Base-by-base conservation (phyloP, 257 asterid genomes). In the Lantana camara region DNA sequence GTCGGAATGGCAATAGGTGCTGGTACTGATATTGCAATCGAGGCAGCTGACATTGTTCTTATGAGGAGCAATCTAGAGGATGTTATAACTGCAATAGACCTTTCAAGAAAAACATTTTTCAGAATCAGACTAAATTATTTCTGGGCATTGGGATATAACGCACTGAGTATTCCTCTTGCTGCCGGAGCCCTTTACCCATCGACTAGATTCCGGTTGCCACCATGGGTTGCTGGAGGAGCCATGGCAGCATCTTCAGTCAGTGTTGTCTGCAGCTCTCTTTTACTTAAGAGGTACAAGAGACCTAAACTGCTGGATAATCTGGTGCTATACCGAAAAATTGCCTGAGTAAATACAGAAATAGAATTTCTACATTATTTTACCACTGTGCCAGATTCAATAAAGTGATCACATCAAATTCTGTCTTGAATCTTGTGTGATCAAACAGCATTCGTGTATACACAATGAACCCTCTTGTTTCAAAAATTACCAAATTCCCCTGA, bases 201-300 rank as follows among this genome's bases (percentile, higher is more conserved):
- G n/a, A 79, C 89, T 8, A 57, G 95, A 44, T 85, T 88, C 44
- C 95, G 95, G 1, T 66, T 90, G 53, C 97, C 96, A 4, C 97
- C 98, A 9, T 91, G 98, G 98, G 71, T 88, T 38, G 98, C 96
- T 2, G 96, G 98, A 13, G 96, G 88, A 20, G 96, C 96, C 34
- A 91, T 91, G 98, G 98, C 98, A 9, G 95, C 98, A 1, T 88
- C 98, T 17, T 91, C 98, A 0, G 82, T 91, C 15, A 91, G 94
- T 54, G 95, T 91, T n/a, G 95, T 89, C 4, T 91, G 95, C 63
- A 80, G 96, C 77, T 91, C 96, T 40, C 95, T 91, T 50, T 60
- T 86, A 69, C 77, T 91, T 64, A 91, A 86, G 79, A 78, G 83
- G 50, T 91, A 88, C 64, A 73, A 50, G 73, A 91, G 95, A 60